A percentile compares a stretch with the other conserved stretches of the same genome.
These are phyloP conservation scores for Periconia macrospinosa DNA, from an alignment of 2,329 filamentous ascomycete genomes.

Conservation along the genomic window DNA sequence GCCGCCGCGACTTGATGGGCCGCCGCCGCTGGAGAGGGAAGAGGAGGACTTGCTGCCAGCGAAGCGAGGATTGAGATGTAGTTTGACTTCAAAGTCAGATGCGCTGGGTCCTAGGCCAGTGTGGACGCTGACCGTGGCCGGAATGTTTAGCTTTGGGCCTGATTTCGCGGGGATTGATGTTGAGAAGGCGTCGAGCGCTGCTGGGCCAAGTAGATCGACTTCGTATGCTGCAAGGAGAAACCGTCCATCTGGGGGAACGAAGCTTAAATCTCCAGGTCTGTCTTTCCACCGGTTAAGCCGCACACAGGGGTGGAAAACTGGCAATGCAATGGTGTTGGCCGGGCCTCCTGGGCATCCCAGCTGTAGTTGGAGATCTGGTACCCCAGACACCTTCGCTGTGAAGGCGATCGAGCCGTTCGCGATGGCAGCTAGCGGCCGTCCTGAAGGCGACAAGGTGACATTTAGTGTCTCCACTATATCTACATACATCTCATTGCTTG, in stretches of 20 bases:
- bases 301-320: conserved; percentile 96
- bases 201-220: conserved; percentile 80
- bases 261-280: conserved; percentile 87
- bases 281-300: conserved; percentile 88
- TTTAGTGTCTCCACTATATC: conserved; percentile 89
- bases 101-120: conserved; percentile 75
- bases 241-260: conserved; percentile 90
- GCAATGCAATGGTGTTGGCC: conserved; percentile 74
- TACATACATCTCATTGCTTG: conserved; percentile 95
- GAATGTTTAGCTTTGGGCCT: conserved; percentile 69
- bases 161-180: conserved; percentile 23
- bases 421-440: conserved; percentile 81
- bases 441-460: conserved; percentile 88
- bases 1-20: conserved; percentile 12
- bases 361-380: conserved; percentile 84
- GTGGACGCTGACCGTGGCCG: conserved; percentile 78
- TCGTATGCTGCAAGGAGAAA: conserved; percentile 95
- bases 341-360: conserved; percentile 75
- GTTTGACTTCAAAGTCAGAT: conserved; percentile 84
- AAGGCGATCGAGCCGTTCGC: conserved; percentile 93
- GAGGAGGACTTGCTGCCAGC: conserved; percentile 38
- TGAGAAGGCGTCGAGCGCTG: conserved; percentile 46
- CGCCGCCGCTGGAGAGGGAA: conserved; percentile 12
- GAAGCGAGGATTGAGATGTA: conserved; percentile 65
- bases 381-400: conserved; percentile 89